Evolutionary conservation across 768 basidiomycete genomes (phyloP).

Genomic region (Suillus brevipes): DNA sequence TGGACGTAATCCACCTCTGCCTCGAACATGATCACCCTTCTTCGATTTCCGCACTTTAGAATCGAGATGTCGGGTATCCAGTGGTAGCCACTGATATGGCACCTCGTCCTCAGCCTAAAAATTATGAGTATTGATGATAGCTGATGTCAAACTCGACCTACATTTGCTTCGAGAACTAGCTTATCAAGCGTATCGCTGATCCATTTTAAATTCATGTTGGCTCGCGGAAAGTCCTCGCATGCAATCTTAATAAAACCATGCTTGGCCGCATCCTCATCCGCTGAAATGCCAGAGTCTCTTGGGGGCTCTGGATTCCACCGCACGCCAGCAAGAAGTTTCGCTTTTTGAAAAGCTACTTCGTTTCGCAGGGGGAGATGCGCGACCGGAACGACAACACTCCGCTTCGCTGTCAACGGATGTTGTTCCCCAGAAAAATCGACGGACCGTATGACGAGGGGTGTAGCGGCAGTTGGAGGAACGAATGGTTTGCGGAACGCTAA

Average conservation of each 20-base stretch:
- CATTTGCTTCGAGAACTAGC: conserved; percentile 81
- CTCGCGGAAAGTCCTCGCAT: conserved; percentile 82
- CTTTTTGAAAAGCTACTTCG: conserved; percentile 72
- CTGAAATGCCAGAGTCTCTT: conserved; percentile 58
- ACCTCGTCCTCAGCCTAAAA: conserved; percentile 36
- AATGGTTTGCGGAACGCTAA: conserved; percentile 84
- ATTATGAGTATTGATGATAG: conserved; percentile 14
- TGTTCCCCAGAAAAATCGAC: conserved; percentile 76
- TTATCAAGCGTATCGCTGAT: conserved; percentile 83
- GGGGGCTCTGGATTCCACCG: conserved; percentile 82
- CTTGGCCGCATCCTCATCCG: conserved; percentile 43
- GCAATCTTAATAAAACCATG: conserved; percentile 90
- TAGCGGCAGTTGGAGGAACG: conserved; percentile 55
- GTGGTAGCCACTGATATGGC: conserved; percentile 62
- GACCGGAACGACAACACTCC: conserved; percentile 73
- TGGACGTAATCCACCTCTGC: conserved; percentile 54
- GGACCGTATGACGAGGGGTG: conserved; percentile 70
- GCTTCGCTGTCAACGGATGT: conserved; percentile 72
- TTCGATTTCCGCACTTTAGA: conserved; percentile 72
- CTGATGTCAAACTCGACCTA: conserved; percentile 41
- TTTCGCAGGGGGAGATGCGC: conserved; percentile 65
- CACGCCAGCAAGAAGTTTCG: conserved; percentile 86
- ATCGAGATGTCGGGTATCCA: conserved; percentile 81
- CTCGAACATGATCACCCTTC: conserved; percentile 66
- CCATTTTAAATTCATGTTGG: conserved; percentile 92